Percentiles rank a stretch among this genome's conserved stretches.
Conservation (phyloP, 805 yeast genomes). For the Candida coquimbonensis region DNA sequence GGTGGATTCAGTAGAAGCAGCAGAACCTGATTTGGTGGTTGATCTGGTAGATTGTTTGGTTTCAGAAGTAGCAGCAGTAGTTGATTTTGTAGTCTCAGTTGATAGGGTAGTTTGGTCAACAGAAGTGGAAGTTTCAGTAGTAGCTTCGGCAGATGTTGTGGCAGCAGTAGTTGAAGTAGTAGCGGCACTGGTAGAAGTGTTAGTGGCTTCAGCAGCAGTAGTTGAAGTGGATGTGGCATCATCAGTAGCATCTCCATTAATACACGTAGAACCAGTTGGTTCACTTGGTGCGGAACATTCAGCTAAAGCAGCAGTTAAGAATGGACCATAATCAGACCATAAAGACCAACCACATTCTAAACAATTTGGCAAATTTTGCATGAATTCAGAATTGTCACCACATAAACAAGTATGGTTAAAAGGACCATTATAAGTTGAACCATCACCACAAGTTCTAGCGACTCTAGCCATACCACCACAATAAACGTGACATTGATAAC, state of each 20-base stretch:
- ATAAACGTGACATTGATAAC: not conserved
- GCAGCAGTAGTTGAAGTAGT: not conserved
- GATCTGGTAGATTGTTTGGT: not conserved
- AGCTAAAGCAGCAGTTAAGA: conserved; percentile 20
- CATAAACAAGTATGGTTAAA: conserved; percentile 17
- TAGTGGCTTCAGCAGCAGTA: not conserved
- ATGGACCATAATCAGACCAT: conserved; percentile 25
- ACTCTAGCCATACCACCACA: conserved; percentile 25
- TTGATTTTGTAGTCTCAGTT: not conserved
- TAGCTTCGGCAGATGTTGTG: not conserved
- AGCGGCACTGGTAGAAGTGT: not conserved
- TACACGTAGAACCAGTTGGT: conserved; percentile 24
- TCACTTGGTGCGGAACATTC: conserved; percentile 20
- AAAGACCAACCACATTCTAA: conserved; percentile 32
- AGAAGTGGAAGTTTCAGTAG: not conserved
- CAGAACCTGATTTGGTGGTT: not conserved
- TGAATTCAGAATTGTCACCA: conserved; percentile 12
- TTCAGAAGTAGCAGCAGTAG: not conserved
- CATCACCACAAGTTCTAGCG: conserved; percentile 20
- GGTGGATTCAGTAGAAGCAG: not conserved
- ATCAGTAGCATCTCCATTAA: conserved; percentile 5
- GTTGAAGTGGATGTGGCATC: not conserved
- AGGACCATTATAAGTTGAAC: conserved; percentile 13
- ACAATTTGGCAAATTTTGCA: conserved; percentile 16
- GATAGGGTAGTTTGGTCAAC: not conserved